Percentiles rank a stretch among this genome's conserved stretches.
These are phyloP conservation scores for Chlorella variabilis DNA, from an alignment of 163 green algal genomes.

Conservation along the genomic window DNA sequence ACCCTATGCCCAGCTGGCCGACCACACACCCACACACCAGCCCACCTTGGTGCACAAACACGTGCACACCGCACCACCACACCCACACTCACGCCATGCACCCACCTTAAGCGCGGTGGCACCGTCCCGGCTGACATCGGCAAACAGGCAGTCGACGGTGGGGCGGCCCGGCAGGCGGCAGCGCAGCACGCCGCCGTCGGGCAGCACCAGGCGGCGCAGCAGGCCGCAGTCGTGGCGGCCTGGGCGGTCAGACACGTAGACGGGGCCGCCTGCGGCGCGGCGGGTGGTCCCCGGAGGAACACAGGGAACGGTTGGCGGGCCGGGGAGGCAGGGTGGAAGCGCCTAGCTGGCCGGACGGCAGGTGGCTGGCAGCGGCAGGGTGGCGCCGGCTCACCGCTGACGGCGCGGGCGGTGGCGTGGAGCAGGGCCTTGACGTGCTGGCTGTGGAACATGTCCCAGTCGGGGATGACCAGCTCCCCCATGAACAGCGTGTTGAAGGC, in stretches of 20 bases:
- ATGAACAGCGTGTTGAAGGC: conserved; percentile 97
- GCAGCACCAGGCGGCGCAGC: conserved; percentile 75
- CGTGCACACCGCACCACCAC: no score
- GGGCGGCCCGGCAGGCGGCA: conserved; percentile 82
- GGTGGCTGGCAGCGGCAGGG: no score
- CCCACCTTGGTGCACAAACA: neutral
- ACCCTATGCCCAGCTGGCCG: no score
- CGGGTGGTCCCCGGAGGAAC: neutral
- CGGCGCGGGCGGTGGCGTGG: conserved; percentile 77
- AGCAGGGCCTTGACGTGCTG: conserved; percentile 55
- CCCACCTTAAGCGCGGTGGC: conserved; percentile 70
- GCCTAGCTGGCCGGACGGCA: no score
- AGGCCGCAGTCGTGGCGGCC: conserved; percentile 89
- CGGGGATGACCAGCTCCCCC: conserved; percentile 86
- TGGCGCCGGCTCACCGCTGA: conserved; percentile 52
- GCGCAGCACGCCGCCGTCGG: conserved; percentile 77
- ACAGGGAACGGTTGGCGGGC: neutral
- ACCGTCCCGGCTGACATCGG: conserved; percentile 53
- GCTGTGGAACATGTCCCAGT: conserved; percentile 93
- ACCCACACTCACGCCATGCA: neutral
- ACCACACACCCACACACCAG: no score
- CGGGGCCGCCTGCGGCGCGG: conserved; percentile 67
- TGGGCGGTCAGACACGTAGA: conserved; percentile 96
- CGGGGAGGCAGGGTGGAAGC: conserved; percentile 22
- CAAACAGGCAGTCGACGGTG: conserved; percentile 91